A percentile compares a stretch with the other conserved stretches of the same genome.
These are phyloP conservation scores for Amphicarpaea edgeworthii DNA, from an alignment of 306 rosid species.

Conservation along the genomic window DNA sequence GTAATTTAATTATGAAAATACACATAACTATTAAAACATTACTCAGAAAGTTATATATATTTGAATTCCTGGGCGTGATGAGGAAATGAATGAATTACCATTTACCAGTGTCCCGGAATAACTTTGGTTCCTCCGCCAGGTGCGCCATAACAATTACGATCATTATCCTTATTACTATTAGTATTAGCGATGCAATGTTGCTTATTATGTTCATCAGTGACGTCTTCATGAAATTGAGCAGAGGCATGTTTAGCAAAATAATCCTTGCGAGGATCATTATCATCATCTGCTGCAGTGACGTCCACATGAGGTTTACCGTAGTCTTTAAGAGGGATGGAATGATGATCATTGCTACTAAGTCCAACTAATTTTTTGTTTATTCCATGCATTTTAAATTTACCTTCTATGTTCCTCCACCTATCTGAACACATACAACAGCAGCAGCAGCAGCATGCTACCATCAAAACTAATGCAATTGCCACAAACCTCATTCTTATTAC, in stretches of 20 bases:
- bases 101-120: too few relatives aligned
- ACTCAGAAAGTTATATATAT: too few relatives aligned
- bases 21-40: too few relatives aligned
- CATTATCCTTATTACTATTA: too few relatives aligned
- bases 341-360: slow-evolving; percentile 27
- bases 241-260: slow-evolving; percentile 32
- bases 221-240: background rate
- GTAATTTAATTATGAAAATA: too few relatives aligned
- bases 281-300: background rate
- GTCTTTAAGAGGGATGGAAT: slow-evolving; percentile 19
- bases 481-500: slow-evolving; percentile 34
- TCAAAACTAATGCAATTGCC: slow-evolving; percentile 40
- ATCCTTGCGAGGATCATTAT: slow-evolving; percentile 48
- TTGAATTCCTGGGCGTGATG: too few relatives aligned
- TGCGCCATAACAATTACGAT: background rate
- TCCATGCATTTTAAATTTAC: background rate
- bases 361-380: background rate
- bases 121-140: background rate
- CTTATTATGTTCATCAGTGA: background rate
- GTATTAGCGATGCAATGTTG: too few relatives aligned
- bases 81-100: too few relatives aligned
- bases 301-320: background rate
- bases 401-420: background rate
- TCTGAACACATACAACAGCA: slow-evolving; percentile 5
- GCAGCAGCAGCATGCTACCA: slow-evolving; percentile 21